Base-by-base conservation (phyloP, 2,329 filamentous ascomycete species). In the Pseudopithomyces chartarum region DNA sequence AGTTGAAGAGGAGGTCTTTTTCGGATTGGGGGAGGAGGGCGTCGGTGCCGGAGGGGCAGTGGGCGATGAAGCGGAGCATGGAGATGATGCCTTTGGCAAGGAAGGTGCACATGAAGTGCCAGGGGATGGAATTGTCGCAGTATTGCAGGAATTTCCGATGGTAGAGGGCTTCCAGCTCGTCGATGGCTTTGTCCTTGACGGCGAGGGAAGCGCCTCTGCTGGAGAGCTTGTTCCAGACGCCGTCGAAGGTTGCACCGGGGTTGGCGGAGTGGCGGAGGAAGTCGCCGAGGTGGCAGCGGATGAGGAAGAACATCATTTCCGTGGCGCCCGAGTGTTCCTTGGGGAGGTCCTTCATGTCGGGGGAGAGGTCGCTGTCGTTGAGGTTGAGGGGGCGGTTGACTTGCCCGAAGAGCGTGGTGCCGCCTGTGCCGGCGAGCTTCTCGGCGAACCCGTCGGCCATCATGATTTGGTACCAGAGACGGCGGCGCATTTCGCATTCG, bases 401-500 rank as follows among this genome's bases (percentile, higher is more conserved):
- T 61, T 83, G 79, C 59, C 79, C 82, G 17, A 56, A 58, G 8
- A 77, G 69, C 6, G 84, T 73, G n/a, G 79, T 73, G 11, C 79
- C 73, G 6, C 64, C 62, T 5, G 63, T 67, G 11, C 85, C 85
- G 3, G 83, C 79, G 48, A 85, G 79, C 62, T 86, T 83, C 6
- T 83, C 80, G 1, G 80, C 80, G 7, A 82, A 80, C 26, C 81
- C 76, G 60, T 89, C 87, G 1, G 88, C 77, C n/a, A 86, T 79
- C 29, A 86, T 70, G n/a, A 89, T 80, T 60, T 87, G 84, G 76
- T 84, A 85, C 82, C 86, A 89, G 0, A 88, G 42, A 0, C 70
- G 59, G 44, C 70, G 51, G 19, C 86, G 81, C 73, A 87, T 81
- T 70, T 88, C 84, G 2, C 80, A 79, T 55, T 87, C 81, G 59